Base-by-base conservation (phyloP, 129 eudicot genomes). In the Erigeron canadensis region DNA sequence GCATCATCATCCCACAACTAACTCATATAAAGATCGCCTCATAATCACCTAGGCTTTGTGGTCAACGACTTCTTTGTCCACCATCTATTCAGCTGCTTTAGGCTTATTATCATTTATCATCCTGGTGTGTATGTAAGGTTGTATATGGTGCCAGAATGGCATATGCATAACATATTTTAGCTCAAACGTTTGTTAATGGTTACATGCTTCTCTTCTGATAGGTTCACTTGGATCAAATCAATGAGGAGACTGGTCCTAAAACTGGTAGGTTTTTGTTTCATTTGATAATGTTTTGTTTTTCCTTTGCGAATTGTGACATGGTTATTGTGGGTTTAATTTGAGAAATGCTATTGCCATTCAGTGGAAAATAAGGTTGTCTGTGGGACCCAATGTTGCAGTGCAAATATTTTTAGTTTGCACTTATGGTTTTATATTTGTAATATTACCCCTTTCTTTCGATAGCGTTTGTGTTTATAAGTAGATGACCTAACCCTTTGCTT, bases 181-280 rank as follows among this genome's bases (percentile, higher is more conserved):
- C 3, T 65, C 43, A 23, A 53, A 37, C 47, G 16, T 48, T 70
- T 12, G 17, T 38, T 62, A 53, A 73, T 41, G 22, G 41, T 51
- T 72, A 34, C 19, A 38, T 68, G 43, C 17, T 42, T 72, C 72
- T 42, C 15, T 13, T 42, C 42, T 75, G 60, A 62, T 83, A 91
- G 97, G 90, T 65, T 62, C 86, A 88, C 58, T 47, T 84, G 63
- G 97, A 91, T 84, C 73, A 89, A 82, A 69, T 82, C 72, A 82
- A 75, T 21, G 96, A 88, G 70, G 90, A 77, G 42, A 44, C 80
- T 43, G 77, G 77, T 10, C 82, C 91, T 11, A 82, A 72, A 81
- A 67, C 82, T 55, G 97, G 97, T 91, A 65, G 8, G 85, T 67
- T 44, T 71, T 64, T 72, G 54, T 58, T 67, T 47, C 68, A 13